Percentiles rank a stretch among this genome's conserved stretches.
Conservation (phyloP, 768 basidiomycete genomes). For the Chalciporus chontae region DNA sequence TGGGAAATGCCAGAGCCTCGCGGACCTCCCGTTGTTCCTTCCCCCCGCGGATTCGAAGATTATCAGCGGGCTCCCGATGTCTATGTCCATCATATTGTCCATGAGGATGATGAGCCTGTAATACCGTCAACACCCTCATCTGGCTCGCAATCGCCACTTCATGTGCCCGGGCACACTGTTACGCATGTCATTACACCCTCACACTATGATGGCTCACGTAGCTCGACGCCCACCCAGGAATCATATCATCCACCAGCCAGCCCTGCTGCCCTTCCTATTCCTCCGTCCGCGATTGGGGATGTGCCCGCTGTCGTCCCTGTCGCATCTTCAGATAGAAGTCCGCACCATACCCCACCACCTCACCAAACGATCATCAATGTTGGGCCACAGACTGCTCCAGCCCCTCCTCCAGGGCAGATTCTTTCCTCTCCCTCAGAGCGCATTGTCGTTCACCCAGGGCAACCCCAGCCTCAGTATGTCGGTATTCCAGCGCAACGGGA, state of each 20-base stretch:
- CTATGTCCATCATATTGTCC: background rate
- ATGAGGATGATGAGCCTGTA: conserved; percentile 12
- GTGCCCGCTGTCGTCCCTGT: conserved; percentile 19
- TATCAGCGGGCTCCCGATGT: conserved; percentile 4
- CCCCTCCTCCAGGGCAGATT: conserved; percentile 24
- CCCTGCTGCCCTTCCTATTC: conserved; percentile 15
- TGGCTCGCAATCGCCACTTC: conserved; percentile 15
- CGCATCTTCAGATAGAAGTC: conserved; percentile 5
- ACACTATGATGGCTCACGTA: conserved; percentile 11
- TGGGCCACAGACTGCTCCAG: conserved; percentile 1
- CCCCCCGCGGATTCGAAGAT: conserved; percentile 1
- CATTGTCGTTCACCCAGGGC: conserved; percentile 1
- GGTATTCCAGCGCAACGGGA: background rate
- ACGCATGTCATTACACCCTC: conserved; percentile 15
- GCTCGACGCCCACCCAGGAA: conserved; percentile 27
- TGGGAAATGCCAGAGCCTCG: conserved; percentile 26
- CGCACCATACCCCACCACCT: background rate
- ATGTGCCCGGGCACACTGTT: conserved; percentile 12
- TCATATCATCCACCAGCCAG: conserved; percentile 15
- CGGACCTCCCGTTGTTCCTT: conserved; percentile 34
- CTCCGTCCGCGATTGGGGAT: background rate
- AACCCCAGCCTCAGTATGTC: background rate
- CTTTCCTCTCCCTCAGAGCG: background rate
- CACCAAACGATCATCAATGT: conserved; percentile 16
- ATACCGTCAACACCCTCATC: conserved; percentile 23